These are phyloP conservation scores for Phoma sp. DNA, from an alignment of 2,329 filamentous ascomycete species.

Conservation along the genomic window DNA sequence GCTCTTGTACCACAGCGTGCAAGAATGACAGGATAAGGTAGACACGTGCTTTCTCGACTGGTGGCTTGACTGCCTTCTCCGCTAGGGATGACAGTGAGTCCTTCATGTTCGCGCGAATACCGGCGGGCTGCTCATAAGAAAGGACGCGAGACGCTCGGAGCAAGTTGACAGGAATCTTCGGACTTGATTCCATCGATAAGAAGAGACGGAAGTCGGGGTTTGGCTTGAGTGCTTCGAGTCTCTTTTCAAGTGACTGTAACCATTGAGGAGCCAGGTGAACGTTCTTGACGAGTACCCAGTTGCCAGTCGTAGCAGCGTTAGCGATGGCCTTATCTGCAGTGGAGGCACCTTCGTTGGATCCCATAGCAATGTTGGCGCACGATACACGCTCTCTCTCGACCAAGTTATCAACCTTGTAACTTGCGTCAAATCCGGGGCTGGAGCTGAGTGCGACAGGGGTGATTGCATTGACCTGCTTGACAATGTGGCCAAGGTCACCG, in stretches of 20 bases:
- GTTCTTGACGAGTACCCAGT: slow-evolving; percentile 98
- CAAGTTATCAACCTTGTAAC: slow-evolving; percentile 96
- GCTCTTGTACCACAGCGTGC: slow-evolving; percentile 94
- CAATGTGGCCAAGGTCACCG: slow-evolving; percentile 84
- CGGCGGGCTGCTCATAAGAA: slow-evolving; percentile 98
- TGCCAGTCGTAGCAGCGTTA: slow-evolving; percentile 87
- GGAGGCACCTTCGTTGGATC: slow-evolving; percentile 90
- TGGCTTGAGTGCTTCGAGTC: slow-evolving; percentile 92
- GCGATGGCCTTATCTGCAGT: slow-evolving; percentile 95
- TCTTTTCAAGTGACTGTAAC: slow-evolving; percentile 96
- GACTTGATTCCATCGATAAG: slow-evolving; percentile 96
- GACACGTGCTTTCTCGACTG: slow-evolving; percentile 87
- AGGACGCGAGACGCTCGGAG: slow-evolving; percentile 91
- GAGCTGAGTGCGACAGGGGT: slow-evolving; percentile 91
- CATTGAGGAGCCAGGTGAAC: slow-evolving; percentile 95
- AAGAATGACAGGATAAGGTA: slow-evolving; percentile 93
- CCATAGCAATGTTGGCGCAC: slow-evolving; percentile 99
- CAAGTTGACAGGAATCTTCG: slow-evolving; percentile 95
- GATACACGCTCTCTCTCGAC: slow-evolving; percentile 81
- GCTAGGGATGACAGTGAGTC: slow-evolving; percentile 88
- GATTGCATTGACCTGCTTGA: slow-evolving; percentile 80
- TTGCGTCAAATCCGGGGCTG: slow-evolving; percentile 95
- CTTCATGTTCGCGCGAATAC: slow-evolving; percentile 97
- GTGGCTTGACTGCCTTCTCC: slow-evolving; percentile 75
- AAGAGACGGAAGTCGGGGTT: slow-evolving; percentile 93